Percentiles rank a stretch among this genome's conserved stretches.
These are phyloP conservation scores for Elsinoe australis DNA, from an alignment of 2,329 filamentous ascomycete species.

Conservation along the genomic window DNA sequence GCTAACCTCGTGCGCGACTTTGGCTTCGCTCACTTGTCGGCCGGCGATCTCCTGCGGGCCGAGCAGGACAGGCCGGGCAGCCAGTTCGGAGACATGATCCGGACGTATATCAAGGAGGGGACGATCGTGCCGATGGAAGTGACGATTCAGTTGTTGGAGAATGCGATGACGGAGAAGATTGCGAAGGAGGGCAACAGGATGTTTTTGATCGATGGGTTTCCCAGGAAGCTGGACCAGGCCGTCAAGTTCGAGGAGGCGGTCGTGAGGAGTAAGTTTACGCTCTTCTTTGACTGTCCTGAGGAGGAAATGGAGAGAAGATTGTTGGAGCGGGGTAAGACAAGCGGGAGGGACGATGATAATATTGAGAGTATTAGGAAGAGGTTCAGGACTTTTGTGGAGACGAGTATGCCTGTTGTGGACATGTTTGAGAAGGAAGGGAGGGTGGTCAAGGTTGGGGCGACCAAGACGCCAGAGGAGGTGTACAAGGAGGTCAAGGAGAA, in stretches of 20 bases:
- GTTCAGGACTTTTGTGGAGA: constrained; percentile 88
- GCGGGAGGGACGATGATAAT: constrained; percentile 87
- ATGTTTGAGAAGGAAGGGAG: constrained; percentile 68
- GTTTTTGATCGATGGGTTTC: constrained; percentile 79
- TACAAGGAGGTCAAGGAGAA: constrained; percentile 48
- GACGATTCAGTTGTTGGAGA: constrained; percentile 85
- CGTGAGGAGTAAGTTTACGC: constrained; percentile 71
- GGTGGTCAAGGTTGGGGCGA: constrained; percentile 74
- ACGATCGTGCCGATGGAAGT: constrained; percentile 99
- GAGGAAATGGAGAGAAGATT: constrained; percentile 76
- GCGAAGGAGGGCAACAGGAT: constrained; percentile 52
- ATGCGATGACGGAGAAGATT: constrained; percentile 74
- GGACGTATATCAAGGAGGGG: constrained; percentile 85
- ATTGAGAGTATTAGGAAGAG: constrained; percentile 92
- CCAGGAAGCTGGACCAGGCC: constrained; percentile 94
- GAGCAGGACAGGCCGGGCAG: constrained; percentile 83
- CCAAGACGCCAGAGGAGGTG: constrained; percentile 57
- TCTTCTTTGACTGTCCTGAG: constrained; percentile 94
- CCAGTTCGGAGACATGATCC: constrained; percentile 88
- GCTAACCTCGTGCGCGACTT: constrained; percentile 78
- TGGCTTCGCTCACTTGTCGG: constrained; percentile 85
- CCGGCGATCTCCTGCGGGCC: constrained; percentile 85
- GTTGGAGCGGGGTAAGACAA: constrained; percentile 85
- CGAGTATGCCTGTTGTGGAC: constrained; percentile 93
- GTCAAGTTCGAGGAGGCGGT: constrained; percentile 86